These are phyloP conservation scores for Fusarium nelsonii DNA, from an alignment of 2,329 filamentous ascomycete species.

Conservation along the genomic window DNA sequence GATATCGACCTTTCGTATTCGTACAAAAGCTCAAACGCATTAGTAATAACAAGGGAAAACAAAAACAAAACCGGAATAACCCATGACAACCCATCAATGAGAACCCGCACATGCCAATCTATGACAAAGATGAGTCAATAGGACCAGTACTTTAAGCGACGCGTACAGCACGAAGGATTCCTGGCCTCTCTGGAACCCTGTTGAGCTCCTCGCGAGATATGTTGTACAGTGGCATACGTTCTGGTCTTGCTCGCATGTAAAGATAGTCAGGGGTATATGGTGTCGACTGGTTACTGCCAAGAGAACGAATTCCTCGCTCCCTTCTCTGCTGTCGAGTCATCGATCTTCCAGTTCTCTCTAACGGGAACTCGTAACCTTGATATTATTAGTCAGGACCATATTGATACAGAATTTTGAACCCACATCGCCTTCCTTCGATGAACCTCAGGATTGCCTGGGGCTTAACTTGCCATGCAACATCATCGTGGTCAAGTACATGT, in stretches of 20 bases:
- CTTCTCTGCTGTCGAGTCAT: neutral
- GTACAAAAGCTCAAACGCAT: too few species aligned
- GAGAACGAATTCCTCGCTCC: neutral
- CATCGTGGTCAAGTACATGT: neutral
- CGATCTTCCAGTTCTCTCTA: neutral
- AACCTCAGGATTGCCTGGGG: neutral
- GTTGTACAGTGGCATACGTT: neutral
- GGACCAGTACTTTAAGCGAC: neutral
- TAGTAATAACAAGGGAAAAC: too few species aligned
- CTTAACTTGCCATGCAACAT: neutral
- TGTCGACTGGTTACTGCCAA: neutral
- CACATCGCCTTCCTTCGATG: neutral
- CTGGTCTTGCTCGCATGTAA: slow-evolving; percentile 2
- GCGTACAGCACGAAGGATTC: slow-evolving; percentile 1
- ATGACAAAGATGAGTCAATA: neutral
- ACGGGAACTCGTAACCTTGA: neutral
- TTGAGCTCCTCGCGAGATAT: slow-evolving; percentile 1
- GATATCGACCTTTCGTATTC: neutral
- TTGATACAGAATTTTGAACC: rapidly evolving
- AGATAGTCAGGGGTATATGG: neutral
- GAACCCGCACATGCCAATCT: neutral
- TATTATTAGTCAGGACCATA: neutral
- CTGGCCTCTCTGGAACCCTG: slow-evolving; percentile 1
- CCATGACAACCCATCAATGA: too few species aligned
- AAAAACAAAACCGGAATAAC: too few species aligned